phyloP scores from a whole-genome alignment of 805 yeast species.

The Starmerella floricola region DNA sequence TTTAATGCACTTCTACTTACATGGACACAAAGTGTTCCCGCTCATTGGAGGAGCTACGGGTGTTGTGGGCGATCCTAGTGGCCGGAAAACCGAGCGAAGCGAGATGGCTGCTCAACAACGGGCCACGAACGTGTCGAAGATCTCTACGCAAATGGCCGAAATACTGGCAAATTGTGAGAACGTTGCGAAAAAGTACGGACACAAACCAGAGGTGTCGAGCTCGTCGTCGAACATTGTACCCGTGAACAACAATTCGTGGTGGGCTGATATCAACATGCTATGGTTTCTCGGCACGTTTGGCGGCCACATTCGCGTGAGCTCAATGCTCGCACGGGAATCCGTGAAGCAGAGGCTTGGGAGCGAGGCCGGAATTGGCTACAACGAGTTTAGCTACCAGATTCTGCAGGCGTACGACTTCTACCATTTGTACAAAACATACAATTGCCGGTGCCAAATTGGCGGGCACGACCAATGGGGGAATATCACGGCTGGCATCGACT shows the following conservation, averaged over 20 bases:
- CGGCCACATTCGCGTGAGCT: slow-evolving; percentile 60
- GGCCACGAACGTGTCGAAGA: slow-evolving; percentile 43
- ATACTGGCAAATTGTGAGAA: slow-evolving; percentile 52
- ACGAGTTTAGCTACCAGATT: slow-evolving; percentile 87
- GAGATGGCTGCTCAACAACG: slow-evolving; percentile 44
- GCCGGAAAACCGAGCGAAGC: slow-evolving; percentile 64
- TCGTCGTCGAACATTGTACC: slow-evolving; percentile 33
- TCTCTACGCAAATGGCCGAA: slow-evolving; percentile 46
- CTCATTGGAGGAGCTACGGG: slow-evolving; percentile 78
- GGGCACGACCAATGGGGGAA: slow-evolving; percentile 99
- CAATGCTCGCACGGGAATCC: slow-evolving; percentile 83
- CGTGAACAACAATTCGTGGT: slow-evolving; percentile 72
- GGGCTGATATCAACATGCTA: slow-evolving; percentile 63
- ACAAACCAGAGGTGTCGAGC: slow-evolving; percentile 5
- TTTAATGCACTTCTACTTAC: slow-evolving; percentile 63
- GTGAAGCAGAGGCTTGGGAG: slow-evolving; percentile 61
- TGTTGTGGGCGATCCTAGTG: slow-evolving; percentile 92
- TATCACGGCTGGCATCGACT: slow-evolving; percentile 88
- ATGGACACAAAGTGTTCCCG: slow-evolving; percentile 78
- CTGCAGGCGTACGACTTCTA: slow-evolving; percentile 90
- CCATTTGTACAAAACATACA: slow-evolving; percentile 49
- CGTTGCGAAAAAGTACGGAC: slow-evolving; percentile 49
- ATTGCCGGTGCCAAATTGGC: slow-evolving; percentile 68
- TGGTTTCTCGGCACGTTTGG: slow-evolving; percentile 72
- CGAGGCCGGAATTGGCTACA: slow-evolving; percentile 73